Percentiles rank a stretch among this genome's conserved stretches.
Evolutionary conservation across 2,329 filamentous ascomycete genomes (phyloP).

Genomic region (Fusarium siculi): DNA sequence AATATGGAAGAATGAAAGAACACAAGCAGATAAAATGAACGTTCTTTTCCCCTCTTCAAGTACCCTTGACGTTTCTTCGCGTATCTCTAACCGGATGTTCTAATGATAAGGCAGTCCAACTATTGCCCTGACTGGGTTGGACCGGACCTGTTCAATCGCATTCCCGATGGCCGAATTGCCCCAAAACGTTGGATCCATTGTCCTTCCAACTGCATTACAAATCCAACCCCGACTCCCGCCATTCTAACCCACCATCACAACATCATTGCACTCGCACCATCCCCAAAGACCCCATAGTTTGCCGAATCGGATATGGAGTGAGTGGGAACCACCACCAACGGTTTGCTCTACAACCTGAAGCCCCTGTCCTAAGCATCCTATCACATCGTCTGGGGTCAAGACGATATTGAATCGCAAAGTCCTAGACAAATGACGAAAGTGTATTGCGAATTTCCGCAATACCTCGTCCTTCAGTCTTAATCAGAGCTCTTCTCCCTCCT

Average conservation of each 20-base stretch:
- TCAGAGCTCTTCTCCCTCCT: conserved; percentile 6
- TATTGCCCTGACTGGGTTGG: conserved; percentile 9
- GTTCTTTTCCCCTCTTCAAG: conserved; percentile 19
- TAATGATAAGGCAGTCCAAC: conserved; percentile 8
- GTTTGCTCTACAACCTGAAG: not conserved
- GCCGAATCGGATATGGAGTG: conserved; percentile 16
- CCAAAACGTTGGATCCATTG: conserved; percentile 14
- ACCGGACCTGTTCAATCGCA: conserved; percentile 12
- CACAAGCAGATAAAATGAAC: conserved; percentile 5
- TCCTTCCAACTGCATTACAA: conserved; percentile 37
- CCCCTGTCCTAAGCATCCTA: conserved; percentile 9
- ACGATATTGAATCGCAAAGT: conserved; percentile 16
- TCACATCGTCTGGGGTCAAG: not conserved
- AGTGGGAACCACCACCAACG: conserved; percentile 15
- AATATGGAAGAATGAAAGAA: conserved; percentile 2
- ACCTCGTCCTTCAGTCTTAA: not conserved
- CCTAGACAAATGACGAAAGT: conserved; percentile 24
- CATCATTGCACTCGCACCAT: conserved; percentile 31
- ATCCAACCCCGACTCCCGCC: conserved; percentile 39
- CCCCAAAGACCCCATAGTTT: conserved; percentile 26
- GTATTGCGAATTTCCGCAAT: not conserved
- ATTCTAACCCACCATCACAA: conserved; percentile 40
- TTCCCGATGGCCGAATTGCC: conserved; percentile 37
- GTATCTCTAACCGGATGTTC: conserved; percentile 7
- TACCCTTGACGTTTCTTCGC: conserved; percentile 23